phyloP scores from a whole-genome alignment of 2,329 filamentous ascomycete species.

The Lasiodiplodia gonubiensis region DNA sequence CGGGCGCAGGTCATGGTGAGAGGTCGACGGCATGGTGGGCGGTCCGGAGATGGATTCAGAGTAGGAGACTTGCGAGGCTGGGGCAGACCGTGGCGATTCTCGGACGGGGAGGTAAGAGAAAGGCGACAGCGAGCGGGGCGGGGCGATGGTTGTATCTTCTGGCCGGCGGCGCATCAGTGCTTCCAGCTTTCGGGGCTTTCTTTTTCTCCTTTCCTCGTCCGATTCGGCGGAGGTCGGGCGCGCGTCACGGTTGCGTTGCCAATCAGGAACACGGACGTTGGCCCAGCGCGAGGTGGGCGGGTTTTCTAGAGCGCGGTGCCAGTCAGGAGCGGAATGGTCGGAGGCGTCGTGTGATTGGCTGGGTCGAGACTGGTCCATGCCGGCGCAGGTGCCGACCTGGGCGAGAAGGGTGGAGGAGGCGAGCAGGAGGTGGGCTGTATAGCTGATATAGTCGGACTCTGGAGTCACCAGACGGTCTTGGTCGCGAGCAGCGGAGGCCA shows the following conservation, averaged over 20 bases:
- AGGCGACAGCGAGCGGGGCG: not conserved
- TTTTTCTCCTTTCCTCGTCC: not conserved
- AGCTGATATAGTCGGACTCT: conserved; percentile 28
- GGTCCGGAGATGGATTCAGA: conserved; percentile 10
- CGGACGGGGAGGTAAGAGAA: not conserved
- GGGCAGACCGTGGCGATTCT: conserved; percentile 8
- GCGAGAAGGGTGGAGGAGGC: conserved; percentile 24
- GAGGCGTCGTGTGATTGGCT: conserved; percentile 8
- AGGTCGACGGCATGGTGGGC: not conserved
- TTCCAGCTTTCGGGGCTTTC: conserved; percentile 5
- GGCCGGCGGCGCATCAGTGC: conserved; percentile 7
- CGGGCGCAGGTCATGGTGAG: conserved; percentile 7
- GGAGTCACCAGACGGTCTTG: conserved; percentile 8
- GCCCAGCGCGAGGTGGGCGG: conserved; percentile 18
- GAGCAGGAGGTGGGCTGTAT: conserved; percentile 28
- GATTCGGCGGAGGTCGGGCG: not conserved
- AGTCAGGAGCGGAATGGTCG: not conserved
- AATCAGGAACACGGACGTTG: conserved; percentile 16
- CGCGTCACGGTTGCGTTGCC: not conserved
- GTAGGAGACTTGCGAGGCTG: conserved; percentile 14
- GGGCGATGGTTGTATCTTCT: conserved; percentile 1
- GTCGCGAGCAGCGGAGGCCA: not conserved
- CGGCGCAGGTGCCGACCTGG: conserved; percentile 25
- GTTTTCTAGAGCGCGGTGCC: conserved; percentile 4
- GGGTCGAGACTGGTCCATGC: conserved; percentile 19